Base-by-base conservation (phyloP, 108 stramenopile genomes). In the Schizochytrium sp. region DNA sequence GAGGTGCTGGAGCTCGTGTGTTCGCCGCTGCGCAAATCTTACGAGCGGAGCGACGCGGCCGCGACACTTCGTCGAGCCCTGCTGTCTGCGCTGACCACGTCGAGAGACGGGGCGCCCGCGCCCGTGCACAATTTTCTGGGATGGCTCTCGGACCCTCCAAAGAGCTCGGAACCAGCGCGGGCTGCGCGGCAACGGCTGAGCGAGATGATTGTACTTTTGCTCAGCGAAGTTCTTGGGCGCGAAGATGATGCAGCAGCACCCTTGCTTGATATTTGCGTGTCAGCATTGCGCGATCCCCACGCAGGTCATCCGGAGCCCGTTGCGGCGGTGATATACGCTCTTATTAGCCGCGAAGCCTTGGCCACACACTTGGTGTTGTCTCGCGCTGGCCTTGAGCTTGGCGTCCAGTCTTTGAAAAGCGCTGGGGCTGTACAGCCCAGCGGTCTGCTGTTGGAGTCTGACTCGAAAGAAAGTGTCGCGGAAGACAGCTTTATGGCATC, bases 301-400 rank as follows among this genome's bases (percentile, higher is more conserved):
- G 76, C 76, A 6, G 76, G 76, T 47, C 76, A 83, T 53, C 76
- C 76, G 6, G 76, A 83, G 76, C 76, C 76, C 8, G 76, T 83
- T 18, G 76, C 76, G 45, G 76, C 76, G 4, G 76, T 83, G 45
- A 83, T 83, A 14, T 83, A 47, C 48, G 76, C 76, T 6, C 51
- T 83, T 12, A 83, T 83, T 45, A 83, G 51, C 3, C 76, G 76
- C n/a, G 76, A 83, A 4, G 76, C 76, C 6, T 16, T 83, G 45
- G 76, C 76, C 8, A 83, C 48, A 16, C 76, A 83, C 51, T 1
- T 83, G 10, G 76, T 83, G 6, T 45, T 83, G 10, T 83, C 76
- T 6, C 45, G 51, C 19, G 76, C 76, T 0, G 51, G 45, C 51
- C n/a, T 53, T 6, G 76, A 83, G 23, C 76, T 83, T 47, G 51